Evolutionary conservation across 257 asterid species (phyloP), one percentile per base, ranked within the genome.

Genomic region (Prunella vulgaris): DNA sequence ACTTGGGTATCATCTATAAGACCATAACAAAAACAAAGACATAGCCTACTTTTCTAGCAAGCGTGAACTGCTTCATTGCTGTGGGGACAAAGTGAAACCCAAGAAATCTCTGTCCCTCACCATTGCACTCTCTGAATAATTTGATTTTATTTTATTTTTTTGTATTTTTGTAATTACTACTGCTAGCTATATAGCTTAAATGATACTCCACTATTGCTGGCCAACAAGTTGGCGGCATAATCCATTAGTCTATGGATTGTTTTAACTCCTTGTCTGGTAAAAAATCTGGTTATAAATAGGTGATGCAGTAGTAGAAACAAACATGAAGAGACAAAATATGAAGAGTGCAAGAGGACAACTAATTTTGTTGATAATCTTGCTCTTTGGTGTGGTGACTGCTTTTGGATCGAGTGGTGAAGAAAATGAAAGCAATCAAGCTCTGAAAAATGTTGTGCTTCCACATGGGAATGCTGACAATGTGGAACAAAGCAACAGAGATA

Each of bases 61-160:
- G 83, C 76, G 30, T 74, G 68, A 70, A 37, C 17, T 40, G 61
- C 30, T 30, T 54, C 15, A 37, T 64, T 51, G 35, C 48, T 33
- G 76, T 75, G 58, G 80, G 80, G 76, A 72, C 76, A 79, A 79
- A 62, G 78, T 75, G 71, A 61, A 71, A 53, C 33, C 66, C 44
- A 75, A 67, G 83, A 62, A 71, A 71, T 35, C 76, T 68, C n/a
- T 13, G 60, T 71, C 69, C 67, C 62, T 56, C n/a, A n/a, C n/a
- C 57, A 24, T 13, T 10, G 48, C 56, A 10, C 15, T 38, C 32
- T 27, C 66, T n/a, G n/a, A n/a, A n/a, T n/a, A 35, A 1, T 37
- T 21, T 37, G 14, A 10, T 71, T 30, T 0, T 35, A 53, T 18
- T 6, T 68, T 68, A 3, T 17, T 28, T 21, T 70, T 24, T 25